Evolutionary conservation across 2,329 filamentous ascomycete genomes (phyloP), one percentile per base, ranked within the genome.

Genomic region (Penicillium sp.): DNA sequence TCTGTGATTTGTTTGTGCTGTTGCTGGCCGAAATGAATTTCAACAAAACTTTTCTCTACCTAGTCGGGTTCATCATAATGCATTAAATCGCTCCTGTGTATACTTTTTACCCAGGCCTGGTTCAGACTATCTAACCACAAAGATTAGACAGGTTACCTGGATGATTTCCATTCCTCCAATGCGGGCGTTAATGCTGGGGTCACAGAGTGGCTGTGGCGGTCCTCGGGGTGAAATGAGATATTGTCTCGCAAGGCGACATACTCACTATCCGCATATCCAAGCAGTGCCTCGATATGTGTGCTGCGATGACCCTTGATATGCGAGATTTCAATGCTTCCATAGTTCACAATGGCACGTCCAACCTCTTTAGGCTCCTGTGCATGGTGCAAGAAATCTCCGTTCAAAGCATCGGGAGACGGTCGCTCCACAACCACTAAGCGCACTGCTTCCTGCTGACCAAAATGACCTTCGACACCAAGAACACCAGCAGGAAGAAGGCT

Each of bases 191-290:
- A 47, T 16, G 48, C 39, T 9, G 51, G 49, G 7, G 47, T 53
- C 11, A 11, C 36, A 2, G 51, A 33, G 26, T 44, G 53, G 23
- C 30, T 49, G 33, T 39, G 29, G 7, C 33, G 35, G 23, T 59
- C 55, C 10, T 61, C 57, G 2, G 47, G 46, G 26, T 54, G 56
- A 29, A 86, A 81, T 30, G 87, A 88, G 47, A 96, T 83, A 55
- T 94, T 91, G 64, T 94, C 88, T 48, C 89, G 76, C 58, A 93
- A 75, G 7, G 89, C 90, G 27, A 97, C 85, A 68, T 97, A 96
- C 68, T 97, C 89, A 58, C 86, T 94, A 63, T 96, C 90, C 14
- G 88, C 87, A 67, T 96, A 98, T 3, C 91, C 93, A 20, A 98
- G 70, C 30, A 93, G 71, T 7, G 77, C 75, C 33, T 82, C 75